A percentile compares a stretch with the other conserved stretches of the same genome.
phyloP scores from a whole-genome alignment of 2,329 filamentous ascomycete species.

The Pestalotiopsis sp. region DNA sequence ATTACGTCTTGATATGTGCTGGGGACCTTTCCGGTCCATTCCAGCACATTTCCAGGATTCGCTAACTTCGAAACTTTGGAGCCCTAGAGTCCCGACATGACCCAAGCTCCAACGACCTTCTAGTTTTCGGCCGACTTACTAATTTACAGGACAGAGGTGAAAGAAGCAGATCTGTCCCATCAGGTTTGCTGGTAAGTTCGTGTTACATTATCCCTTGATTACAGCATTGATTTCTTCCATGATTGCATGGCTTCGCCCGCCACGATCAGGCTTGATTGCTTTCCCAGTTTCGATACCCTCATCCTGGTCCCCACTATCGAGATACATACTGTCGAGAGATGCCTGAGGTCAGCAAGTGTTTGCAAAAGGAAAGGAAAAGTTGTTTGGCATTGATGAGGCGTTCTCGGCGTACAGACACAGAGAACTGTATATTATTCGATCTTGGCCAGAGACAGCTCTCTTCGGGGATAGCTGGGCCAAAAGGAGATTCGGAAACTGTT shows the following conservation, averaged over 20 bases:
- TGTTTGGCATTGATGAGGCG: neutral
- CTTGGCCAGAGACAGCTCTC: neutral
- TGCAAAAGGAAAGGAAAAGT: neutral
- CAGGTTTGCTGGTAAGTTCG: conserved; percentile 7
- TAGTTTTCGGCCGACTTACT: neutral
- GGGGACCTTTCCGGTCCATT: neutral
- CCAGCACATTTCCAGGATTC: neutral
- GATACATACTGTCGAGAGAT: neutral
- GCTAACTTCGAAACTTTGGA: neutral
- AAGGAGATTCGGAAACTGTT: neutral
- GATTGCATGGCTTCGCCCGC: neutral
- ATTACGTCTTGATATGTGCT: neutral
- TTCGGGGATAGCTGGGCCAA: neutral
- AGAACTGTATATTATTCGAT: too few species aligned
- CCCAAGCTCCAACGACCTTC: neutral
- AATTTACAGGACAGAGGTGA: neutral
- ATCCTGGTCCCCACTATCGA: neutral
- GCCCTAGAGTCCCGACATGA: neutral
- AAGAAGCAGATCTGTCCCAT: neutral
- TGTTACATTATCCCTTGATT: neutral
- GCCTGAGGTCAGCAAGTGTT: neutral
- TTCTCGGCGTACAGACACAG: neutral
- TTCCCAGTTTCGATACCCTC: neutral
- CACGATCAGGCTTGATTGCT: neutral
- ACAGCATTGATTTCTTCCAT: neutral